Evolutionary conservation across 257 asterid genomes (phyloP).

Genomic region (Solanum stenotomum): DNA sequence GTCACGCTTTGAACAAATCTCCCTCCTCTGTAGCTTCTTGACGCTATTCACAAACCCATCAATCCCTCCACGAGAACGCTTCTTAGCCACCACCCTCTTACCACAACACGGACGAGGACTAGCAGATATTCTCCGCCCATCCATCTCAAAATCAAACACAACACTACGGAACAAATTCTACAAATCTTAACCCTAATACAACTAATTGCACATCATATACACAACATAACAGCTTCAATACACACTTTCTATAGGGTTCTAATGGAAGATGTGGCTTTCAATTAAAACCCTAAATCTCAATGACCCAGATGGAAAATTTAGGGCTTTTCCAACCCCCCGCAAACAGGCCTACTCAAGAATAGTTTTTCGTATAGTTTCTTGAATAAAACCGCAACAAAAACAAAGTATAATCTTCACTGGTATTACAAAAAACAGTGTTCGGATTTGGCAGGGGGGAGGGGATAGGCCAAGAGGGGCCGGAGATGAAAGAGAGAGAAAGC

Average conservation of each 20-base stretch:
- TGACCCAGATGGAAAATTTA: constrained; percentile 23
- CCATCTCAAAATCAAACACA: constrained; percentile 36
- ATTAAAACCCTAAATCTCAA: constrained; percentile 25
- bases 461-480: neutral
- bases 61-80: constrained; percentile 68
- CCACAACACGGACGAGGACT: constrained; percentile 91
- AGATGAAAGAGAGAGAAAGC: constrained; percentile 4
- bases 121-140: constrained; percentile 86
- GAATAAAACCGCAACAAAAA: neutral
- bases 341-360: neutral
- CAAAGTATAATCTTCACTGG: neutral
- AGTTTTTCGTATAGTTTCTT: neutral
- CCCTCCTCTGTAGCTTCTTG: constrained; percentile 15
- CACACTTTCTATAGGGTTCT: neutral
- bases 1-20: constrained; percentile 9
- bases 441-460: neutral
- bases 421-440: neutral
- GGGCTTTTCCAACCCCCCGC: constrained; percentile 15
- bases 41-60: constrained; percentile 48
- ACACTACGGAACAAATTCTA: constrained; percentile 13
- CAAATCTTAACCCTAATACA: constrained; percentile 5
- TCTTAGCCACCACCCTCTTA: constrained; percentile 88
- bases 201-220: neutral
- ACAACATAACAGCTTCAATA: constrained; percentile 10
- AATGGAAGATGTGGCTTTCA: neutral